phyloP scores from a whole-genome alignment of 306 rosid species.

The Astragalus glycyphyllos region DNA sequence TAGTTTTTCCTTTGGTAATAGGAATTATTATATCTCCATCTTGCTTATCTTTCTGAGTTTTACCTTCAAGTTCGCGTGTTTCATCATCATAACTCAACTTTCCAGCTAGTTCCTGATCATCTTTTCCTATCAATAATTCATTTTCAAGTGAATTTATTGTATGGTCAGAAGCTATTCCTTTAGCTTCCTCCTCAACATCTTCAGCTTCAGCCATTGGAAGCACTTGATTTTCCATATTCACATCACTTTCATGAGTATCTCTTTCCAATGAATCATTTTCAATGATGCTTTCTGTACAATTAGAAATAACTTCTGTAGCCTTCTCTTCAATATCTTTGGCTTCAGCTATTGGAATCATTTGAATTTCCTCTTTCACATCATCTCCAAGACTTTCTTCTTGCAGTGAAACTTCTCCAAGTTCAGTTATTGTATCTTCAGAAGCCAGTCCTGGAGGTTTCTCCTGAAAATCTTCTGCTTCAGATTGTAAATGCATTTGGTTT shows the following conservation, averaged over 20 bases:
- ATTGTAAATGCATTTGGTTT: conserved; percentile 35
- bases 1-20: conserved; percentile 10
- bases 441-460: conserved; percentile 3
- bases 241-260: conserved; percentile 37
- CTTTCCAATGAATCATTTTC: conserved; percentile 36
- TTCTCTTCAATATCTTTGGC: conserved; percentile 43
- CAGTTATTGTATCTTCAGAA: conserved; percentile 34
- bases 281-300: conserved; percentile 28
- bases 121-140: conserved; percentile 19
- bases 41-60: conserved; percentile 7
- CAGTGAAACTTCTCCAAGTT: conserved; percentile 41
- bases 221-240: conserved; percentile 29
- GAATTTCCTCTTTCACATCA: conserved; percentile 40
- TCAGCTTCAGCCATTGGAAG: conserved; percentile 33
- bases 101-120: conserved; percentile 27
- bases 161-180: neutral
- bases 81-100: conserved; percentile 11
- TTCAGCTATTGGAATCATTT: conserved; percentile 38
- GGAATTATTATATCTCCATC: conserved; percentile 2
- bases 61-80: conserved; percentile 33
- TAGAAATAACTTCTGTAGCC: conserved; percentile 28
- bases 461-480: conserved; percentile 35
- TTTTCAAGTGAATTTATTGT: conserved; percentile 42
- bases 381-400: conserved; percentile 43
- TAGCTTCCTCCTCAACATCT: conserved; percentile 41